phyloP scores from a whole-genome alignment of 257 asterid genomes.

The Vinca minor region DNA sequence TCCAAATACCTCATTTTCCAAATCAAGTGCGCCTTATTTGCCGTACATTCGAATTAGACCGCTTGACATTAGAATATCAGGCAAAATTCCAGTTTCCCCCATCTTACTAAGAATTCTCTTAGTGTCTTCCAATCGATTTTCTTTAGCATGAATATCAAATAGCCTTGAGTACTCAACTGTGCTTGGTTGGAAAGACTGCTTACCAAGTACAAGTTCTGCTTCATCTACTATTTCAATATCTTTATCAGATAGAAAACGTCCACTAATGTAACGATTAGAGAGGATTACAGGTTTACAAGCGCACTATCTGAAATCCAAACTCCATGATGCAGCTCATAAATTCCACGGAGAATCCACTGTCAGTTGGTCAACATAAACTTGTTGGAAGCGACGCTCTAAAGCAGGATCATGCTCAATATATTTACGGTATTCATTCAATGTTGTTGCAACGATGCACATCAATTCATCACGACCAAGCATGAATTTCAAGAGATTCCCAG shows the following conservation, averaged over 20 bases:
- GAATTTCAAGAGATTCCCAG: conserved; percentile 84
- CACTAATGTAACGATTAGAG: no score
- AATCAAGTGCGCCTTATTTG: conserved; percentile 48
- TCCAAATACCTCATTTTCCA: conserved; percentile 45
- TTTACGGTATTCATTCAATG: conserved; percentile 80
- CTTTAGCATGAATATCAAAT: conserved; percentile 46
- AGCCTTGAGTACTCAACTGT: conserved; percentile 64
- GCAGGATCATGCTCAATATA: conserved; percentile 92
- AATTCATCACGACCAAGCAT: conserved; percentile 97
- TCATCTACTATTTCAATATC: no score
- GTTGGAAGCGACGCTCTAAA: no score
- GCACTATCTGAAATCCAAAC: conserved; percentile 85
- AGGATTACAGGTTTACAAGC: conserved; percentile 76
- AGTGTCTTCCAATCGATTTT: conserved; percentile 48
- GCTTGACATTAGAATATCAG: conserved; percentile 50
- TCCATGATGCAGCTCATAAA: conserved; percentile 89
- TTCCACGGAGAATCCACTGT: conserved; percentile 83
- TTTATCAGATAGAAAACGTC: conserved; percentile 83
- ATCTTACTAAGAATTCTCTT: conserved; percentile 68
- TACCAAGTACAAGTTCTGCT: conserved; percentile 63
- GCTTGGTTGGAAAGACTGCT: conserved; percentile 65
- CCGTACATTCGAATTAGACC: conserved; percentile 56
- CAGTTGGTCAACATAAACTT: no score
- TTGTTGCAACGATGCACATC: conserved; percentile 87
- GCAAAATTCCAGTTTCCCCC: conserved; percentile 52